Percentiles rank a stretch among this genome's conserved stretches.
Evolutionary conservation across 2,329 filamentous ascomycete genomes (phyloP).

Genomic region (Lachnellula willkommii): DNA sequence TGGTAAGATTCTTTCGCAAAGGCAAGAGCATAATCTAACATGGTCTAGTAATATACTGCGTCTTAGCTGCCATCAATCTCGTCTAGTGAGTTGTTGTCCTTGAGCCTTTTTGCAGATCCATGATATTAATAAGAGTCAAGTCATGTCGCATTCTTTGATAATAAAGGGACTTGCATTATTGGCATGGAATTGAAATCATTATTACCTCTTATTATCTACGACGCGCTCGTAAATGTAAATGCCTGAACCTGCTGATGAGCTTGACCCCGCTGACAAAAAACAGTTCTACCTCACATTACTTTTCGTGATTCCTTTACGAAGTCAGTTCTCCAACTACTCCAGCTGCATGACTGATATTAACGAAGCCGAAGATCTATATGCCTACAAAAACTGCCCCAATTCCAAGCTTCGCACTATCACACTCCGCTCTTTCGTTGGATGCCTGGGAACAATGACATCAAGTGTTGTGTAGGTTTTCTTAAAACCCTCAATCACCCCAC

Average conservation of each 20-base stretch:
- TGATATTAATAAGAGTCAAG: too few species aligned
- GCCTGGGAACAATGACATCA: constrained; percentile 13
- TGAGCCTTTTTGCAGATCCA: constrained; percentile 23
- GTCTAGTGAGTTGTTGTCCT: constrained; percentile 33
- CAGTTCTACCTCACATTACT: constrained; percentile 20
- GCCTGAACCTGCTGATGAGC: constrained; percentile 27
- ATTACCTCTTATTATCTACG: constrained; percentile 56
- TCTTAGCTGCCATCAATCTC: constrained; percentile 27
- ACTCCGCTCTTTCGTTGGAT: constrained; percentile 47
- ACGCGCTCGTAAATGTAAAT: constrained; percentile 56
- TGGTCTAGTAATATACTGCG: constrained; percentile 17
- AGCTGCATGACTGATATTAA: neutral
- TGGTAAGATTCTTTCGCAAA: constrained; percentile 24
- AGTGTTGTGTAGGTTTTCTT: constrained; percentile 28
- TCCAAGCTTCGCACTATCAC: constrained; percentile 46
- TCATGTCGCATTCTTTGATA: constrained; percentile 29
- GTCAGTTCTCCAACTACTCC: neutral
- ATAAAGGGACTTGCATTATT: constrained; percentile 50
- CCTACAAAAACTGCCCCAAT: constrained; percentile 44
- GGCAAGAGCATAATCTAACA: neutral
- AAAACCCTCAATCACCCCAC: neutral
- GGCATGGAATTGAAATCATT: constrained; percentile 54
- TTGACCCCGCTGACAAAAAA: constrained; percentile 32
- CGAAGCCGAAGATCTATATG: constrained; percentile 43
- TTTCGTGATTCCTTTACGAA: constrained; percentile 20